Percentiles rank a stretch among this genome's conserved stretches.
phyloP scores from a whole-genome alignment of 257 asterid species.

The Solanum lycopersicoides region DNA sequence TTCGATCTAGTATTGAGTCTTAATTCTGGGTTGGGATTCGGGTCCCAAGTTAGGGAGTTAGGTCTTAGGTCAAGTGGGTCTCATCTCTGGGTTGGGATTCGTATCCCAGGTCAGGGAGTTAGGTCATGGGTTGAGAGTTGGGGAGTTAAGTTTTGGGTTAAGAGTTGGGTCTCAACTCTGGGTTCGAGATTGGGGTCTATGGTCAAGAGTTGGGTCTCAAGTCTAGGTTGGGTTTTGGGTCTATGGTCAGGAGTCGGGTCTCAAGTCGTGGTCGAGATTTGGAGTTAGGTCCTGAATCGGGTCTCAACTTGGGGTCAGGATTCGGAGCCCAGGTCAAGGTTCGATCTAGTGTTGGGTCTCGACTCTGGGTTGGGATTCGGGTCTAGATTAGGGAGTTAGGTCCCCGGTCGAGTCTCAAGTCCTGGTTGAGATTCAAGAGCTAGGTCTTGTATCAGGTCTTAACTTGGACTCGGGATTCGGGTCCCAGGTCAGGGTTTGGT shows the following conservation, averaged over 20 bases:
- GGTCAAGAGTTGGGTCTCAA: neutral
- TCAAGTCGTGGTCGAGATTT: neutral
- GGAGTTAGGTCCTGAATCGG: neutral
- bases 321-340: neutral
- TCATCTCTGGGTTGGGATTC: neutral
- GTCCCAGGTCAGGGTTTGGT: neutral
- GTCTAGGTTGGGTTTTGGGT: neutral
- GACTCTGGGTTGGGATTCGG: neutral
- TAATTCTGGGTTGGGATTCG: no score
- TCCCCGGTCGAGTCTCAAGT: neutral
- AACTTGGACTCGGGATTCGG: neutral
- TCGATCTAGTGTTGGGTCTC: neutral
- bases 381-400: neutral
- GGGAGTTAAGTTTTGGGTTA: no score
- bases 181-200: neutral
- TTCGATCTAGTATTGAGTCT: no score
- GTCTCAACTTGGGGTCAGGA: neutral
- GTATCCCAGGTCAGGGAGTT: neutral
- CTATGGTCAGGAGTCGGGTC: neutral
- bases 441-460: neutral
- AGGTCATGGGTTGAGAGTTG: no score
- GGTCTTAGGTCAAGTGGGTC: neutral
- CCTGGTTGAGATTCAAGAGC: neutral
- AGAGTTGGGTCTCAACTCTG: neutral
- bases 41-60: no score